Evolutionary conservation across 208 protist species (phyloP), one percentile per base, ranked within the genome.

Genomic region (Trypanosoma vivax): DNA sequence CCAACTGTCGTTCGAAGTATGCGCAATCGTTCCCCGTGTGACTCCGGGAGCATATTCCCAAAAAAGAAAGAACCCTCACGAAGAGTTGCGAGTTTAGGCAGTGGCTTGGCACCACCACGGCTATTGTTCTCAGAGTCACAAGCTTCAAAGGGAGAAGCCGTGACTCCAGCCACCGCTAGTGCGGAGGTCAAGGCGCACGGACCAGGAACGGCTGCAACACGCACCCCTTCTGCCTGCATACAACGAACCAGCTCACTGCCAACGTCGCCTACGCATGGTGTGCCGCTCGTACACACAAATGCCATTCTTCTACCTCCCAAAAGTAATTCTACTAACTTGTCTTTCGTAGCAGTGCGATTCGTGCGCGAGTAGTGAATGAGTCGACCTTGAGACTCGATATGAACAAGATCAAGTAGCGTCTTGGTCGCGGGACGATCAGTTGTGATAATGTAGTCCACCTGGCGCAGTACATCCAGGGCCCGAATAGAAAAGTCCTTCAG

Each of bases 371-470:
- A 93, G 63, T 95, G 88, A 53, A 95, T 90, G 2, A 95, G 69
- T 19, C 83, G 76, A 30, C 88, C 88, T 38, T 86, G 74, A 37
- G 56, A 72, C 3, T 78, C 73, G 16, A 95, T 83, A 38, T 84
- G 45, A 11, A 95, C 79, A 37, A 95, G 70, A 43, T 92, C 84
- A 11, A 95, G 73, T 40, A 95, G 66, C 35, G 73, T 77, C 56
- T 86, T 83, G 0, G 88, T 93, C 11, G 84, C 85, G 2, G 77
- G 77, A 19, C 83, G 77, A 56, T 95, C 82, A 0, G 76, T 76
- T 0, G 83, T 90, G 23, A 92, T 59, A 42, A 95, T 90, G 83
- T 95, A 95, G 58, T 95, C 88, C 13, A 92, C 84, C 5, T 78
- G 63, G 14, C 70, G 69, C 37, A 95, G 71, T 35, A 92, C 74